Conservation (phyloP, 2,329 filamentous ascomycete species). For the Dothiorella sarmentorum region DNA sequence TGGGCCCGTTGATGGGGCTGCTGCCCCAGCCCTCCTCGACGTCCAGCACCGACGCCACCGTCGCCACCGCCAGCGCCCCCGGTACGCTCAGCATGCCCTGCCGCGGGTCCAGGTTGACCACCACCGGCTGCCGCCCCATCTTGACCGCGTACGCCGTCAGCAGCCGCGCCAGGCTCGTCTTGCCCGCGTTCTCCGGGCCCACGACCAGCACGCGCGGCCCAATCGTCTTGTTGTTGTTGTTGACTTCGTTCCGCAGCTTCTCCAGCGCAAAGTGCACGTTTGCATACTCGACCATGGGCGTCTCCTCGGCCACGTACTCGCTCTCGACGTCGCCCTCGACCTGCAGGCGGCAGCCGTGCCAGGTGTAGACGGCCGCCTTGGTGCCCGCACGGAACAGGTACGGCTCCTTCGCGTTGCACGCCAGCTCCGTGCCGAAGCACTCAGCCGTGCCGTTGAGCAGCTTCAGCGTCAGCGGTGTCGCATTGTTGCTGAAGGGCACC, state of each 20-base stretch:
- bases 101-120: constrained; percentile 79
- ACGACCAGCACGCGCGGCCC: constrained; percentile 83
- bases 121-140: constrained; percentile 68
- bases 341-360: constrained; percentile 85
- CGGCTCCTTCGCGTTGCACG: constrained; percentile 59
- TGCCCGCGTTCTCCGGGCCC: constrained; percentile 74
- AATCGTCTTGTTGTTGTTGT: constrained; percentile 33
- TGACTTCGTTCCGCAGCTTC: constrained; percentile 62
- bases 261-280: constrained; percentile 89
- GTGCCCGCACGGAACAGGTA: constrained; percentile 73
- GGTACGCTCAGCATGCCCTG: constrained; percentile 59
- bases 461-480: constrained; percentile 46
- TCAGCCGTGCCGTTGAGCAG: constrained; percentile 81
- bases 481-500: constrained; percentile 35
- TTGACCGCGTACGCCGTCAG: constrained; percentile 77
- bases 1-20: constrained; percentile 87
- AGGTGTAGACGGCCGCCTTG: constrained; percentile 87
- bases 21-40: constrained; percentile 85
- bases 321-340: constrained; percentile 66
- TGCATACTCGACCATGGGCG: constrained; percentile 70
- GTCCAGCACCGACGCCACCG: constrained; percentile 83
- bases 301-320: constrained; percentile 73
- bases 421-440: constrained; percentile 92
- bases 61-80: constrained; percentile 80
- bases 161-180: constrained; percentile 75